These are phyloP conservation scores for Saccharomyces hybrid DNA, from an alignment of 1,139 yeast species.

Conservation along the genomic window DNA sequence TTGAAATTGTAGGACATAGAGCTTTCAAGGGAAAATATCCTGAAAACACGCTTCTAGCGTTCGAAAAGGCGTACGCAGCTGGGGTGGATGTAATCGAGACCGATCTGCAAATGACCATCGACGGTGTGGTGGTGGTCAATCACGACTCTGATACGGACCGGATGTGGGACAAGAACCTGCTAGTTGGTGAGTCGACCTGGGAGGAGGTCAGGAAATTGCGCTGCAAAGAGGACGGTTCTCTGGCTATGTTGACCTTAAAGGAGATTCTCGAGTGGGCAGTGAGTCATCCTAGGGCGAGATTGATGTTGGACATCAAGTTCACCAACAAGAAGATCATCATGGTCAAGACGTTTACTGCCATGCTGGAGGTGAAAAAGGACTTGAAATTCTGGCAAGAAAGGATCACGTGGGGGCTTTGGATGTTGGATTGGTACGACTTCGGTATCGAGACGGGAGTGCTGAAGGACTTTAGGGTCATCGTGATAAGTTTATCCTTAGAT, in stretches of 20 bases:
- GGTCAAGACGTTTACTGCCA: slow-evolving; percentile 43
- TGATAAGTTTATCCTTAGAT: slow-evolving; percentile 43
- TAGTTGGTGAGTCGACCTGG: slow-evolving; percentile 35
- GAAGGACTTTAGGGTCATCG: slow-evolving; percentile 40
- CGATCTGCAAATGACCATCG: slow-evolving; percentile 72
- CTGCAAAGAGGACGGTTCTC: slow-evolving; percentile 47
- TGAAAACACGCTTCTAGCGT: slow-evolving; percentile 73
- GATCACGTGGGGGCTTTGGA: slow-evolving; percentile 79
- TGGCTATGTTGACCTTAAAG: slow-evolving; percentile 52
- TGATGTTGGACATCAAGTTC: slow-evolving; percentile 80
- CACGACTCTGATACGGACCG: slow-evolving; percentile 44
- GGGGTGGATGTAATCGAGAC: slow-evolving; percentile 76
- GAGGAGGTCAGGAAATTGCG: slow-evolving; percentile 44
- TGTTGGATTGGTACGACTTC: slow-evolving; percentile 53
- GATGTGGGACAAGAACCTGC: slow-evolving; percentile 32
- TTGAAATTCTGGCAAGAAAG: slow-evolving; percentile 58
- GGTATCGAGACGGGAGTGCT: slow-evolving; percentile 38
- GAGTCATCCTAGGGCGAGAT: slow-evolving; percentile 36
- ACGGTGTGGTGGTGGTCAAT: slow-evolving; percentile 64
- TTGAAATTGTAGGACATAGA: slow-evolving; percentile 37
- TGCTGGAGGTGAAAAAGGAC: slow-evolving; percentile 44
- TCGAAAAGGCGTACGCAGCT: slow-evolving; percentile 57
- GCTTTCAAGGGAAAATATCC: slow-evolving; percentile 45
- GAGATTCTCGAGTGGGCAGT: slow-evolving; percentile 56
- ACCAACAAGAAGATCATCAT: slow-evolving; percentile 56